These are phyloP conservation scores for Fusarium avenaceum DNA, from an alignment of 2,329 filamentous ascomycete genomes.

Conservation along the genomic window DNA sequence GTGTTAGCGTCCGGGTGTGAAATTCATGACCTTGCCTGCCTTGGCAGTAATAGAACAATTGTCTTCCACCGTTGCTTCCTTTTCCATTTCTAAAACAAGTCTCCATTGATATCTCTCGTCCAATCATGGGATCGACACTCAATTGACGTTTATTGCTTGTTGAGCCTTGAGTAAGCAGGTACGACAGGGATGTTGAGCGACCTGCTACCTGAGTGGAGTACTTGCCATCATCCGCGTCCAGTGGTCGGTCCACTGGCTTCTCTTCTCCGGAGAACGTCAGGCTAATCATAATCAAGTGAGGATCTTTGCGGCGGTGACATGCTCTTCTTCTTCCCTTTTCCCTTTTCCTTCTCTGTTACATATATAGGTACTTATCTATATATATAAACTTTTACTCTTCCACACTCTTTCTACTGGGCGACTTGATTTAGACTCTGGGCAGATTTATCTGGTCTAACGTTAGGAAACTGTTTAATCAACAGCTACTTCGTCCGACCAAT, in stretches of 20 bases:
- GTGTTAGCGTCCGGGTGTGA: no score
- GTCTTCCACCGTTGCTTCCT: background rate
- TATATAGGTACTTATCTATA: background rate
- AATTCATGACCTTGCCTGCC: no score
- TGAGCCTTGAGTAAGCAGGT: background rate
- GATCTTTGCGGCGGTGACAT: constrained; percentile 29
- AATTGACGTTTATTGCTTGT: background rate
- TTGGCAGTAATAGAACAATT: no score
- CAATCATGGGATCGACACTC: background rate
- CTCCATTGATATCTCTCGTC: background rate
- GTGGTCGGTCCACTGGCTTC: background rate
- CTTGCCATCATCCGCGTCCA: constrained; percentile 7
- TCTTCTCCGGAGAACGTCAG: constrained; percentile 2
- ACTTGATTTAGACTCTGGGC: background rate
- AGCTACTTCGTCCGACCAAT: background rate
- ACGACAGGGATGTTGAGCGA: constrained; percentile 14
- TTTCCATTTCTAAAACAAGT: background rate
- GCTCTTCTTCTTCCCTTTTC: constrained; percentile 10
- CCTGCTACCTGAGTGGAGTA: constrained; percentile 21
- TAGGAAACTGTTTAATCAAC: background rate
- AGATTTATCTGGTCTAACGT: background rate
- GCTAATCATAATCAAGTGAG: background rate
- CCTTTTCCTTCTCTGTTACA: background rate
- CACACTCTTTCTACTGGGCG: background rate
- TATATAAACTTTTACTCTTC: constrained; percentile 14